phyloP scores from a whole-genome alignment of 805 yeast species.

The Hemisphaericaspora nanyangensis region DNA sequence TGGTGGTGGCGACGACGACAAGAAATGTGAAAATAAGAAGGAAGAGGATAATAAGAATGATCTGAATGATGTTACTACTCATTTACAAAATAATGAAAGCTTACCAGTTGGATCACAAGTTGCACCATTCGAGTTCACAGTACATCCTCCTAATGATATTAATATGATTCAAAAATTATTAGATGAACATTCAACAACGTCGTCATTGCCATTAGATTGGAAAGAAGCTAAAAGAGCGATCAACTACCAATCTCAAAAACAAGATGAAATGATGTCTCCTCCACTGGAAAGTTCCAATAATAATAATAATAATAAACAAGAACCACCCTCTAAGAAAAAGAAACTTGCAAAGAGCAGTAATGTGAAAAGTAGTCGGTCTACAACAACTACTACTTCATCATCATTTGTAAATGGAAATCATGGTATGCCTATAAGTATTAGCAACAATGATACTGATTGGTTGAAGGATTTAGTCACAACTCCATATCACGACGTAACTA shows the following conservation, averaged over 20 bases:
- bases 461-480: constrained; percentile 65
- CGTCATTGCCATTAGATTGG: constrained; percentile 2
- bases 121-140: constrained; percentile 33
- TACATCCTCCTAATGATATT: constrained; percentile 19
- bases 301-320: not conserved
- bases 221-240: not conserved
- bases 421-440: constrained; percentile 9
- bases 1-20: too few relatives aligned
- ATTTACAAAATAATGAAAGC: constrained; percentile 4
- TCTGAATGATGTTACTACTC: not conserved
- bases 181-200: constrained; percentile 3
- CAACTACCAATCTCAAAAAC: not conserved
- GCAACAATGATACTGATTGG: constrained; percentile 50
- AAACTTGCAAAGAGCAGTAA: not conserved
- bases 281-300: too few relatives aligned
- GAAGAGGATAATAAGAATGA: too few relatives aligned
- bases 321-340: constrained; percentile 3
- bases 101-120: constrained; percentile 2
- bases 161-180: constrained; percentile 8
- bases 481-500: constrained; percentile 53
- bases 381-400: not conserved
- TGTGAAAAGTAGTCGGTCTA: not conserved
- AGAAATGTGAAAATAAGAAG: too few relatives aligned
- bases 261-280: not conserved
- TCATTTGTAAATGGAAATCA: constrained; percentile 10